Conservation (phyloP, 2,329 filamentous ascomycete species). For the Diplocarpon mali region DNA sequence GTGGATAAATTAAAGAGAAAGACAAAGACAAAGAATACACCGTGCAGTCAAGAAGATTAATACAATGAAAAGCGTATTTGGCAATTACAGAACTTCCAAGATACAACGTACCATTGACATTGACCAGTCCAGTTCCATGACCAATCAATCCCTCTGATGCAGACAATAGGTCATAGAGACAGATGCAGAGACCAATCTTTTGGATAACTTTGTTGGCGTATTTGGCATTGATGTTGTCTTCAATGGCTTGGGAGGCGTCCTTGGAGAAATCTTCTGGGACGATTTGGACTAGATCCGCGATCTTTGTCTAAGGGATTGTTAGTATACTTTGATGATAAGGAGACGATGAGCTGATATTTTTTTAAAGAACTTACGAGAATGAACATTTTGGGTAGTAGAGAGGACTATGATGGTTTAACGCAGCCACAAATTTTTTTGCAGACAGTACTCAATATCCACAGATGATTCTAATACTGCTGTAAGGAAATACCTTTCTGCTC, state of each 20-base stretch:
- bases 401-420: too few relatives aligned
- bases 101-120: constrained; percentile 67
- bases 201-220: constrained; percentile 94
- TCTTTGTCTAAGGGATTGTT: constrained; percentile 59
- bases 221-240: constrained; percentile 95
- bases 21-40: too few relatives aligned
- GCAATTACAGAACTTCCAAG: too few relatives aligned
- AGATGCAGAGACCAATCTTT: constrained; percentile 87
- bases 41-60: too few relatives aligned
- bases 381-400: neutral
- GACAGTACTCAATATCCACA: too few relatives aligned
- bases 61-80: neutral
- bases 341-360: neutral
- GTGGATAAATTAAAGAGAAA: too few relatives aligned
- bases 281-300: constrained; percentile 91
- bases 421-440: too few relatives aligned
- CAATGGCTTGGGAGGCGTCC: constrained; percentile 70
- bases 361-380: constrained; percentile 32
- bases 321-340: constrained; percentile 3
- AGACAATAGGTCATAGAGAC: constrained; percentile 81
- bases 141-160: constrained; percentile 90
- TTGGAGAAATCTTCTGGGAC: constrained; percentile 80
- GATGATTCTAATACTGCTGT: too few relatives aligned
- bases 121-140: constrained; percentile 82
- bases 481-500: too few relatives aligned